Base-by-base conservation (phyloP, 768 basidiomycete genomes). In the Flagelloscypha sp. region DNA sequence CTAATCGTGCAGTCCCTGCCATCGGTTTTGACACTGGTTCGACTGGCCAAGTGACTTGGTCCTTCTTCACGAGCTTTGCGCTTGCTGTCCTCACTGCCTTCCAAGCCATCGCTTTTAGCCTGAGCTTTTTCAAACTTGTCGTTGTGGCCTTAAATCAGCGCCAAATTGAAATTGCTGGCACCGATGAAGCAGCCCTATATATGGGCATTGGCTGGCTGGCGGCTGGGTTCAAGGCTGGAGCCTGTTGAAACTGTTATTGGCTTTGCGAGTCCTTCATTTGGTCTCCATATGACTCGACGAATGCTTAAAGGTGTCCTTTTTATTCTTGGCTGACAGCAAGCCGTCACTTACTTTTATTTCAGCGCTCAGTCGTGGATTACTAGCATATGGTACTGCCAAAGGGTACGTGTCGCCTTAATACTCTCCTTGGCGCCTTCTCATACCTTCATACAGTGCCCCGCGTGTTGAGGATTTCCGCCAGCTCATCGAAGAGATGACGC, bases 191-290 rank as follows among this genome's bases (percentile, higher is more conserved):
- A 0, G 70, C 76, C 50, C 53, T 72, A 13, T 59, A 78, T 44
- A 69, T 65, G 38, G 85, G 84, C 7, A 68, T 73, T 7, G 72
- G 63, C 12, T 87, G 82, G 83, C 63, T 85, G 29, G 58, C 68
- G n/a, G 58, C 49, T 0, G 81, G 73, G 3, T 49, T 81, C 37
- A 70, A 74, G 47, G 48, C 86, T 17, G 80, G 81, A 7, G 72
- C 72, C 3, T n/a, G 50, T 78, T 30, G 85, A 88, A 55, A 74
- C 70, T 5, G 52, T 74, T 5, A 48, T 79, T 7, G 85, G 83
- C 1, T 85, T 84, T 44, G 67, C 66, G 3, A 55, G 59, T 10
- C 65, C 62, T 18, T 61, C 62, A 6, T 84, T 84, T 47, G 70
- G 64, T 1, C 45, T 68, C 7, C 56, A 64, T 1, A 43, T 87